These are phyloP conservation scores for Crucihimalaya himalaica DNA, from an alignment of 345 rosid species.

Conservation along the genomic window DNA sequence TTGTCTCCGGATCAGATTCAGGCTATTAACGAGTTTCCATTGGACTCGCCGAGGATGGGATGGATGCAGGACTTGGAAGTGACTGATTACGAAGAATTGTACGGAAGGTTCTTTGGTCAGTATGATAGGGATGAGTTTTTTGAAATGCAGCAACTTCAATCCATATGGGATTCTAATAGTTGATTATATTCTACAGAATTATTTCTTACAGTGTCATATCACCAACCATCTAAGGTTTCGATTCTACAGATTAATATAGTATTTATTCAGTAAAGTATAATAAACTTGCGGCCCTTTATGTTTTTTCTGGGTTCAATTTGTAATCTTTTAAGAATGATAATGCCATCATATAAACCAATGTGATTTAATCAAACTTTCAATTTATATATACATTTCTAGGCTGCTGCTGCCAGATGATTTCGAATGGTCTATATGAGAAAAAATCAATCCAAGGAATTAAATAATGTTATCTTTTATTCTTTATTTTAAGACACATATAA, in stretches of 20 bases:
- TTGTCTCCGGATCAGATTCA: conserved; percentile 77
- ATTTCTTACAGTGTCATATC: not conserved
- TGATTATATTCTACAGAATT: too few relatives aligned
- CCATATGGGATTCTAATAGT: conserved; percentile 22
- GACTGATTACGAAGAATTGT: conserved; percentile 35
- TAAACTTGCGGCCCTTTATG: not conserved
- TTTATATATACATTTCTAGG: not conserved
- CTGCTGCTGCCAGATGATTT: not conserved
- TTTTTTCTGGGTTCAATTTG: conserved; percentile 4
- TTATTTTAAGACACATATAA: too few relatives aligned
- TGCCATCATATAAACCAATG: not conserved
- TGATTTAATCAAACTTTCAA: not conserved
- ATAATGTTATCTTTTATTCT: not conserved
- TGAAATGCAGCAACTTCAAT: conserved; percentile 37
- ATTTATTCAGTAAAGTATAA: not conserved
- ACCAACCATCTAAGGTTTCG: conserved; percentile 10
- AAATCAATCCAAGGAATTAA: not conserved
- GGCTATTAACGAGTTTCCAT: conserved; percentile 73
- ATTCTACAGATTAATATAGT: not conserved
- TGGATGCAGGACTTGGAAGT: conserved; percentile 41
- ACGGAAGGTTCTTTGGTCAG: conserved; percentile 30
- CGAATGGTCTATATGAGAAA: not conserved
- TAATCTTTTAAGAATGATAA: not conserved
- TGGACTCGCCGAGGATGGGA: conserved; percentile 81
- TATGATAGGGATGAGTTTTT: conserved; percentile 5